A percentile compares a stretch with the other conserved stretches of the same genome.
Evolutionary conservation across 2,329 filamentous ascomycete species (phyloP).

Genomic region (Colletotrichum cordylinicola): DNA sequence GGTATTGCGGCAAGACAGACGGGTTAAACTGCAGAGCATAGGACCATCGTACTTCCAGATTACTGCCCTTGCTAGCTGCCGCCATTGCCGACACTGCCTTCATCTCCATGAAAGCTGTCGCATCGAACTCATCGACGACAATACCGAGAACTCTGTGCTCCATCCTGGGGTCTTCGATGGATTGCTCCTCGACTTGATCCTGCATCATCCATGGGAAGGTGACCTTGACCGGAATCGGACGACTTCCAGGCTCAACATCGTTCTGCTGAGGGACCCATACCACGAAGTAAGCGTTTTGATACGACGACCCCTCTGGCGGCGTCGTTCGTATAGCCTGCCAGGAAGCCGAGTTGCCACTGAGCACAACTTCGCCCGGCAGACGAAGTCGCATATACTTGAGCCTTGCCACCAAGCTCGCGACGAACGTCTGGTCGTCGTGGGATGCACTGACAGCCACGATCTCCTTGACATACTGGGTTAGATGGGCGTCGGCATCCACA

Average conservation of each 20-base stretch:
- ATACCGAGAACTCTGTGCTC: neutral
- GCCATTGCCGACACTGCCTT: neutral
- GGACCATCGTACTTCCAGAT: neutral
- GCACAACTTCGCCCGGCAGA: neutral
- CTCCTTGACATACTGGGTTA: neutral
- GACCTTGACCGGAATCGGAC: neutral
- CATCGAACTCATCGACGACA: neutral
- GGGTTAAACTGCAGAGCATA: neutral
- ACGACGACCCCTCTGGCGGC: neutral
- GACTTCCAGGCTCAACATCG: neutral
- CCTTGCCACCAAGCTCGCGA: neutral
- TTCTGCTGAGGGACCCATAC: neutral
- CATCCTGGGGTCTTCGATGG: neutral
- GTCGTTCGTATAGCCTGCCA: neutral
- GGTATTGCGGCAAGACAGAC: neutral
- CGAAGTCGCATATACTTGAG: neutral
- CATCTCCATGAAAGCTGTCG: slow-evolving; percentile 5
- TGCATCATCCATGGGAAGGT: neutral
- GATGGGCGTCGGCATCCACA: neutral
- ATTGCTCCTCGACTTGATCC: neutral
- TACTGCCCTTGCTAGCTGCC: neutral
- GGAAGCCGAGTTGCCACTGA: neutral
- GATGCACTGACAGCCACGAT: neutral
- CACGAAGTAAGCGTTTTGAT: neutral
- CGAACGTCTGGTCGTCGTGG: neutral